Base-by-base conservation (phyloP, 192 early-diverging fungal genomes). In the Tieghemiomyces parasiticus region DNA sequence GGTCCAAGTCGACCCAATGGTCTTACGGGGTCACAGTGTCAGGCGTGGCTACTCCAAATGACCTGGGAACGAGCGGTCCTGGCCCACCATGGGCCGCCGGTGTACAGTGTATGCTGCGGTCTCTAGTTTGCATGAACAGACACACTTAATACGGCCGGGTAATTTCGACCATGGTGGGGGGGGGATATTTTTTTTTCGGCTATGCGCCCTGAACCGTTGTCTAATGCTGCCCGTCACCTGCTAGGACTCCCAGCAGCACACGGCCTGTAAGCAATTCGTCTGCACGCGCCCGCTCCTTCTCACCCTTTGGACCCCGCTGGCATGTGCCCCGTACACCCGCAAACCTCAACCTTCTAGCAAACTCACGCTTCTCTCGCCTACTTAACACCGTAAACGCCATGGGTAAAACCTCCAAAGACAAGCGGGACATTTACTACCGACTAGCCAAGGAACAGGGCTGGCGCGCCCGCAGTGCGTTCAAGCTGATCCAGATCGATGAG, bases 381-480 rank as follows among this genome's bases (percentile, higher is more conserved):
- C n/a, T n/a, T n/a, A n/a, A n/a, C n/a, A n/a, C n/a, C n/a, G n/a
- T n/a, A n/a, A n/a, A 56, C 29, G 61, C 48, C 46, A 81, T 76
- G 91, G 91, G 88, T 60, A 88, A 86, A 71, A 78, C 86, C 12
- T 90, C 88, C 55, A 93, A 93, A 67, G 91, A 93, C 71, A 93
- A 90, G 72, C 83, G 92, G 44, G 95, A 98, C 77, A 85, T 95
- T 24, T 95, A 92, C 73, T 98, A 98, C 69, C 84, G 95, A 16
- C 69, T 91, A 56, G 92, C 95, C 44, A 98, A 98, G 69, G 95
- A 98, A 74, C 85, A 95, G 69, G 95, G 92, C 31, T 98, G 91
- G 92, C 77, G 95, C 35, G 95, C 95, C 12, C 78, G 95, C 54
- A 89, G 86, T 67, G 94, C 96, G 2, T 99, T 95, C 79, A 99